A percentile compares a stretch with the other conserved stretches of the same genome.
Conservation (phyloP, 495 filamentous ascomycete species). For the Hyaloscypha bicolor region DNA sequence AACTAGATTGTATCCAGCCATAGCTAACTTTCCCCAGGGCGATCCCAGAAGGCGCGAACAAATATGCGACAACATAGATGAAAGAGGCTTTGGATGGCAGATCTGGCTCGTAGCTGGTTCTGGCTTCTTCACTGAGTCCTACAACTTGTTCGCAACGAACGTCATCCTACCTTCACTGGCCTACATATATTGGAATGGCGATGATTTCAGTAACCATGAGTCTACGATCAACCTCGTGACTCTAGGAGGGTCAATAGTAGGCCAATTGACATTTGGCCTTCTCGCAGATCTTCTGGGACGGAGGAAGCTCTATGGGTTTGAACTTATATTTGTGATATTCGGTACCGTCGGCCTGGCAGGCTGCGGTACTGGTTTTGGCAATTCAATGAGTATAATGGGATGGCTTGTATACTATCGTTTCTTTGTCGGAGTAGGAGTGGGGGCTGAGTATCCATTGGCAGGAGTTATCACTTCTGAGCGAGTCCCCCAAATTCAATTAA, state of each 20-base stretch:
- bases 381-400: conserved; percentile 56
- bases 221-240: conserved; percentile 62
- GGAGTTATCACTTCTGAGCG: conserved; percentile 18
- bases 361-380: conserved; percentile 34
- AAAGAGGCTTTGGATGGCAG: conserved; percentile 37
- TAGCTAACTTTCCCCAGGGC: too few relatives aligned
- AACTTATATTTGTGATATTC: conserved; percentile 58
- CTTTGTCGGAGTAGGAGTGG: conserved; percentile 46
- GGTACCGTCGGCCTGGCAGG: conserved; percentile 56
- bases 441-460: conserved; percentile 21
- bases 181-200: conserved; percentile 61
- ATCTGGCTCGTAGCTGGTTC: conserved; percentile 61
- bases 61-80: conserved; percentile 24
- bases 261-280: conserved; percentile 64
- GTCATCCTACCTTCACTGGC: conserved; percentile 62
- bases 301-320: conserved; percentile 64
- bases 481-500: too few relatives aligned
- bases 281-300: conserved; percentile 64
- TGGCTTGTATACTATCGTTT: conserved; percentile 63
- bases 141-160: conserved; percentile 69
- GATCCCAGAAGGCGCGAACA: conserved; percentile 15
- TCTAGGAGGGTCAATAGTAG: conserved; percentile 58
- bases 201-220: conserved; percentile 33
- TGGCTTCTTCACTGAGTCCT: conserved; percentile 71
- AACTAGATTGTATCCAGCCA: too few relatives aligned